Evolutionary conservation across 495 filamentous ascomycete species (phyloP), one percentile per base, ranked within the genome.

Genomic region (Penicillium roqueforti): DNA sequence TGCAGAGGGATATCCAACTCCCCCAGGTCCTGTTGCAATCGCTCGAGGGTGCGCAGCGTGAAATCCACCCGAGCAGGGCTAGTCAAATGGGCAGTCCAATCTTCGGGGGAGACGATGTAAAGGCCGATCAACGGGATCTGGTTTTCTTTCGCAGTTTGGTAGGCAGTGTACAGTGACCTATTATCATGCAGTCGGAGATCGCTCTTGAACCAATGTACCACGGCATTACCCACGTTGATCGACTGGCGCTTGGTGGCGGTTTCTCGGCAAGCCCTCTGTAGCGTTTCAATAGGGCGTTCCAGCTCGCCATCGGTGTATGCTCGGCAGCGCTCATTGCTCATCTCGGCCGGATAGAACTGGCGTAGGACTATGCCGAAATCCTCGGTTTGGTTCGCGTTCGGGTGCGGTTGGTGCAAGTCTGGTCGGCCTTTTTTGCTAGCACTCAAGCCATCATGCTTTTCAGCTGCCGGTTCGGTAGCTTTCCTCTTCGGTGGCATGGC

Each of bases 141-240:
- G 14, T 83, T 70, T 25, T 82, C 78, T 47, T 76, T 81, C 0
- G 89, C 88, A 48, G 82, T 82, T 56, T 84, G 73, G 38, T 78
- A 84, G 3, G 91, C 92, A 54, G 81, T 65, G 57, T 79, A 75
- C 40, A 96, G 65, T 0, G 83, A 83, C 16, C 84, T 84, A 60
- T 96, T 96, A 61, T 96, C 92, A 6, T 70, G 60, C 1, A 80
- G 75, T 6, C 92, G 77, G 43, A 96, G 69, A 67, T 96, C 91
- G 51, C 82, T 83, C 67, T 95, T 93, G 72, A 92, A 95, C 92
- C 92, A 95, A 71, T 95, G 88, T 6, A 96, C 82, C 0, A 96
- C 89, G 0, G 85, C 83, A 25, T 81, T 74, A 31, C 79, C 79
- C 3, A 80, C 70, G 8, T 64, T 51, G 3, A 85, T 73, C 1